Conservation (phyloP, 202 grass and related monocot genomes). For the Setaria viridis region DNA sequence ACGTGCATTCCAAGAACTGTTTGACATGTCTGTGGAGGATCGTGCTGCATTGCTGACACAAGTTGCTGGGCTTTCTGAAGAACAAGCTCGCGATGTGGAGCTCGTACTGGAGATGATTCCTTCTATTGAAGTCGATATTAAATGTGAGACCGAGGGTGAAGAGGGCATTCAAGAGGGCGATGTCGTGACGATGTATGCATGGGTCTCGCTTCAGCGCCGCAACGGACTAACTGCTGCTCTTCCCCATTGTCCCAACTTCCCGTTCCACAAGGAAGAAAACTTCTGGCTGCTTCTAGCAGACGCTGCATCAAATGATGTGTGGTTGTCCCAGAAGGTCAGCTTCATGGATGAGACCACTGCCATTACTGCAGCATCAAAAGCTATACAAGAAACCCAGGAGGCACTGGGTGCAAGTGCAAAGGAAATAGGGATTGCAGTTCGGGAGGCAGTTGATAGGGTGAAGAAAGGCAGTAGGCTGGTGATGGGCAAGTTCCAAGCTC, state of each 20-base stretch:
- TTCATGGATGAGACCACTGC: constrained; percentile 93
- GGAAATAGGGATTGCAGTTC: constrained; percentile 70
- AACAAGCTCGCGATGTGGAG: constrained; percentile 72
- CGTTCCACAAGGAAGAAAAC: constrained; percentile 96
- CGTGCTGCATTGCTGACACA: constrained; percentile 78
- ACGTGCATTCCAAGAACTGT: constrained; percentile 85
- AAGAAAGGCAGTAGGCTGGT: constrained; percentile 86
- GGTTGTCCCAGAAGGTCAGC: constrained; percentile 94
- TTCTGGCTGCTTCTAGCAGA: constrained; percentile 96
- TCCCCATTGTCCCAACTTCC: constrained; percentile 79
- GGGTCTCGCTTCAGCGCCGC: constrained; percentile 77
- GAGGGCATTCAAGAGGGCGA: constrained; percentile 94
- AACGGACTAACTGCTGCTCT: constrained; percentile 87
- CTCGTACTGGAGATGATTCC: constrained; percentile 94
- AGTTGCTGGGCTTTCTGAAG: constrained; percentile 73
- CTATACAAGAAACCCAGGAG: constrained; percentile 92
- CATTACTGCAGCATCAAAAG: constrained; percentile 88
- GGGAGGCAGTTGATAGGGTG: constrained; percentile 83
- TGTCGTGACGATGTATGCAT: constrained; percentile 95
- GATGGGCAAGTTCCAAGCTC: constrained; percentile 97
- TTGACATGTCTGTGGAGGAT: constrained; percentile 65
- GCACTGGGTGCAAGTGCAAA: constrained; percentile 70
- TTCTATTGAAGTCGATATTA: constrained; percentile 86
- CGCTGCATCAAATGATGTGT: constrained; percentile 71
- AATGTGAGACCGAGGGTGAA: constrained; percentile 97